These are phyloP conservation scores for Urostyla sp. DNA, from an alignment of 73 alveolate species.

Conservation along the genomic window DNA sequence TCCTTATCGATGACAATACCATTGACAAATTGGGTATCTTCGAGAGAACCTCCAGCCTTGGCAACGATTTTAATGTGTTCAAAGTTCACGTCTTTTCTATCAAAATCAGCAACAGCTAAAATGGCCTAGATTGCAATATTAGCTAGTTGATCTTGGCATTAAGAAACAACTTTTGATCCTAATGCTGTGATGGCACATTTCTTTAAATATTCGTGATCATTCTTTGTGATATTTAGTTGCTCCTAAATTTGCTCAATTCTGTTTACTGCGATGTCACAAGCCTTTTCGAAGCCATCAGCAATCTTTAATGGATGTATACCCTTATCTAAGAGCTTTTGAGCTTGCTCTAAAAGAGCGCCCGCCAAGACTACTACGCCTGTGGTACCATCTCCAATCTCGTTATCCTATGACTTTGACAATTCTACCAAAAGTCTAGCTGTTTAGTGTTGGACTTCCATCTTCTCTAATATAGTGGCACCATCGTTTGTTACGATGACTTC, in stretches of 20 bases:
- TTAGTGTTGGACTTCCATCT: conserved; percentile 97
- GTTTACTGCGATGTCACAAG: conserved; percentile 90
- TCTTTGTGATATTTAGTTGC: conserved; percentile 79
- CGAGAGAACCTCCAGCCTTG: conserved; percentile 97
- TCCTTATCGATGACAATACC: conserved; percentile 98
- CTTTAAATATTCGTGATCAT: conserved; percentile 84
- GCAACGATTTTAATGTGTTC: conserved; percentile 97
- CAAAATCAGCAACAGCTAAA: conserved; percentile 95
- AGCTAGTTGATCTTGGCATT: conserved; percentile 92
- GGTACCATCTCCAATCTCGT: conserved; percentile 99
- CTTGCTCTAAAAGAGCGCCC: conserved; percentile 97
- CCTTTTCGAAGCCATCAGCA: conserved; percentile 98
- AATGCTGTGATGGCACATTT: conserved; percentile 98
- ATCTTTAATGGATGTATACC: conserved; percentile 99
- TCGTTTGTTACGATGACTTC: conserved; percentile 99
- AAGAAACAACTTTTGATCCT: conserved; percentile 96
- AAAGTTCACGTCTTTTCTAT: conserved; percentile 97
- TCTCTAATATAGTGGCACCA: conserved; percentile 98
- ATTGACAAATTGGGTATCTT: conserved; percentile 90
- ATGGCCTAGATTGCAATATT: conserved; percentile 98
- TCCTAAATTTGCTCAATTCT: conserved; percentile 77
- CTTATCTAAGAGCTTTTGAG: conserved; percentile 90
- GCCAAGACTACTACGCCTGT: conserved; percentile 99
- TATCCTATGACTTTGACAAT: conserved; percentile 97
- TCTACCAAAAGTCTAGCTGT: conserved; percentile 98